Base-by-base conservation (phyloP, 1,139 yeast species). In the Torulaspora globosa region DNA sequence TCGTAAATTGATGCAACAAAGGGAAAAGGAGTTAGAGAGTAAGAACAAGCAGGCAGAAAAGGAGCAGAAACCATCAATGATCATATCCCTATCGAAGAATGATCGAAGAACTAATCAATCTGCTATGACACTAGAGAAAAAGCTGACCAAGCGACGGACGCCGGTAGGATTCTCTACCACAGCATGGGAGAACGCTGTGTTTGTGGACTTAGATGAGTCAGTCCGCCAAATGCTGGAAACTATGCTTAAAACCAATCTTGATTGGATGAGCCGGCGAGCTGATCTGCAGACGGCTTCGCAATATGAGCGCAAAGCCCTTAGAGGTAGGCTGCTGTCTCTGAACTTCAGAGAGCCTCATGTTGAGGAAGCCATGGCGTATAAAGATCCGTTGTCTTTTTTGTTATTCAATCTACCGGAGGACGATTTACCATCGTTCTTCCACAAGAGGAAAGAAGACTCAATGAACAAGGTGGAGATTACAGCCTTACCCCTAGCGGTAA, bases 351-450 rank as follows among this genome's bases (percentile, higher is more conserved):
- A 68, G 31, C 62, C 76, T 1, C 97, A 90, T 59, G 78, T 84
- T 1, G 67, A 70, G 3, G 97, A 92, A 58, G 80, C 97, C 0
- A 68, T 86, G 44, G 68, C 71, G 30, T 84, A 84, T 57, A 76
- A 88, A 2, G 75, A 76, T 46, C 76, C 85, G 1, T 67, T 87
- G 30, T 94, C 92, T 43, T 92, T 96, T 87, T 73, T 90, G 18
- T 67, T 90, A 11, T 82, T 90, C 56, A 94, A 90, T 59, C 76
- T 90, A 2, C 97, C 97, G 0, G 97, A 90, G 58, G 97, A 89
- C 60, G 98, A 92, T 60, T 69, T 92, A 36, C 98, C 98, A 0
- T 46, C 58, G 2, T 70, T 61, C 45, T 71, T 71, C 44, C 63
- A 59, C 11, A 66, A 65, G 52, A 62, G 73, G 6, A 70, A 70